phyloP scores from a whole-genome alignment of 2,329 filamentous ascomycete species.

The Penicillium sp. region DNA sequence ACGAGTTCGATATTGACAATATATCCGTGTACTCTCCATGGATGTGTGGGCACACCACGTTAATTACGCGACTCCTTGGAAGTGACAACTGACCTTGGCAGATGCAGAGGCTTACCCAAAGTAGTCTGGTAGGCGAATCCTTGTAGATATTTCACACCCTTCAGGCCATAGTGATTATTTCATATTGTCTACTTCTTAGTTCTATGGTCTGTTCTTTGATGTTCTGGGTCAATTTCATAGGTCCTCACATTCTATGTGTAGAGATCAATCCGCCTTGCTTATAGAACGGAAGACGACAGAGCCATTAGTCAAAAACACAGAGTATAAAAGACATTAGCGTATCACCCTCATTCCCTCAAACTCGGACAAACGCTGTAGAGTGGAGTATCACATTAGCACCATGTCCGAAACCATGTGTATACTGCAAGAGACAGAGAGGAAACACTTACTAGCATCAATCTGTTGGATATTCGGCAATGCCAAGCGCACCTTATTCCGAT shows the following conservation, averaged over 20 bases:
- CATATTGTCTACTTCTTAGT: too few relatives aligned
- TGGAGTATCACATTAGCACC: conserved; percentile 6
- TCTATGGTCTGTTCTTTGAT: too few relatives aligned
- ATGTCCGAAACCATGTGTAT: background rate
- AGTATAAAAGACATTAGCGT: conserved; percentile 1
- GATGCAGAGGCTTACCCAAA: too few relatives aligned
- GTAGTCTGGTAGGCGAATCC: too few relatives aligned
- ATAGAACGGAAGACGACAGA: background rate
- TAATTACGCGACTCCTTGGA: too few relatives aligned
- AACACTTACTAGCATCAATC: conserved; percentile 90
- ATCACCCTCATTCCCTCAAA: conserved; percentile 8
- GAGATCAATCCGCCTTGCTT: background rate
- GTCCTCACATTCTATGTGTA: background rate
- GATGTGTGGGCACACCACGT: too few relatives aligned
- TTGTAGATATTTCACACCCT: too few relatives aligned
- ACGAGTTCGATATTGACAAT: background rate
- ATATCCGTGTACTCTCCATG: too few relatives aligned
- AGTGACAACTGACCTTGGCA: too few relatives aligned
- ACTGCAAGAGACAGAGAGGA: background rate
- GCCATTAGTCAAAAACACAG: background rate
- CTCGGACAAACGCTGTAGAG: conserved; percentile 29
- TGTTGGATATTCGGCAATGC: conserved; percentile 84
- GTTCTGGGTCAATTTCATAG: background rate
- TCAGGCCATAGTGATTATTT: too few relatives aligned
- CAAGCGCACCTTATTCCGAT: conserved; percentile 88